Base-by-base conservation (phyloP, 2,329 filamentous ascomycete genomes). In the Paecilomyces variotii region DNA sequence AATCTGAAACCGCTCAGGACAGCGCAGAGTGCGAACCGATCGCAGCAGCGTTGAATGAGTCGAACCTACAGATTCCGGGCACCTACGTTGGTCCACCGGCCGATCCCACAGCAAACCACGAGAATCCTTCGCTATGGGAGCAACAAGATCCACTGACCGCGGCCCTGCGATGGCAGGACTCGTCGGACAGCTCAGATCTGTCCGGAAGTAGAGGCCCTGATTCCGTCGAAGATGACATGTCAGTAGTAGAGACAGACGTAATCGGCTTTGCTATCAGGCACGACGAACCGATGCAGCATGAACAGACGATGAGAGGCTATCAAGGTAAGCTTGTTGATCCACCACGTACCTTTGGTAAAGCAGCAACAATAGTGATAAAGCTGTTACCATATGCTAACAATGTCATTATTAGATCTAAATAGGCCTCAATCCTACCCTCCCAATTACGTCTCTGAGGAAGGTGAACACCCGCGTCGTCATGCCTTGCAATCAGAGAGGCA, bases 281-380 rank as follows among this genome's bases (percentile, higher is more conserved):
- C 6, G 34, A 30, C 57, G 56, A 57, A n/a, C 56, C 61, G 19
- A 14, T 45, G 35, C 35, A 45, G 35, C 14, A n/a, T 19, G 39
- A 14, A n/a, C 14, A 19, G 39, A 9, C 39, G 19, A 1, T 45
- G 4, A 14, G 39, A 24, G 39, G 14, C 4, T 45, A 19, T 9
- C 12, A 45, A 19, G n/a, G 39, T 45, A 45, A 19, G 39, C n/a
- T 45, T 32, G 30, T 45, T 9, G 19, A 45, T 45, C 14, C 39
- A 14, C 5, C 39, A 45, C 19, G 9, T 19, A 24, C n/a, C 35
- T 3, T 39, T 34, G 10, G 14, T 34, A 34, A 34, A 34, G 4
- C 3, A 12, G 9, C 14, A 19, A 34, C 14, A 2, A 34, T 34
- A 7, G 9, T 19, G 32, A 12, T 12, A 34, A 10, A 10, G 3